phyloP scores from a whole-genome alignment of 1,284 basidiomycete species.

The Lignosus rhinocerotis region DNA sequence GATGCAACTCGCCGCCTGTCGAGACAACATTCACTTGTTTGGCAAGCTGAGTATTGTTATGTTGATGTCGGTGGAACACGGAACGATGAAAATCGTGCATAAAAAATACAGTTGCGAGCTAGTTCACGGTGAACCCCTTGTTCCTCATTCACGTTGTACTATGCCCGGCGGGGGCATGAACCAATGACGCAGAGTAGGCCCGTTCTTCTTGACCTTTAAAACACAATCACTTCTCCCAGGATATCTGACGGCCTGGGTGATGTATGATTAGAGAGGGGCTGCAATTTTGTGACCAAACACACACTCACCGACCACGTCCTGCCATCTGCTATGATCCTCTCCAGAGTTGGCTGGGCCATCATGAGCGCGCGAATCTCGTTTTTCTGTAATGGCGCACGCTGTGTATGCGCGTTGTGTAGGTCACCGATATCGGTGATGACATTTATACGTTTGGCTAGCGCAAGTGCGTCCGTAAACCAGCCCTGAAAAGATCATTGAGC shows the following conservation, averaged over 20 bases:
- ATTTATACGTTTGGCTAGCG: conserved; percentile 41
- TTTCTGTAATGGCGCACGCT: conserved; percentile 40
- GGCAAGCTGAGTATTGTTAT: too few relatives aligned
- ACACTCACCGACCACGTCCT: conserved; percentile 58
- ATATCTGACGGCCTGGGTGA: conserved; percentile 15
- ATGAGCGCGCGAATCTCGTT: conserved; percentile 47
- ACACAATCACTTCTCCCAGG: conserved; percentile 10
- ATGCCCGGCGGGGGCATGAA: conserved; percentile 27
- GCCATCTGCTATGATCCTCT: conserved; percentile 51
- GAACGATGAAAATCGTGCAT: too few relatives aligned
- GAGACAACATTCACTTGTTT: too few relatives aligned
- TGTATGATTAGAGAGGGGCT: neutral
- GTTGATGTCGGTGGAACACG: too few relatives aligned
- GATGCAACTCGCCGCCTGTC: too few relatives aligned
- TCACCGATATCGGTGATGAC: conserved; percentile 51
- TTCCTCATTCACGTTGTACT: neutral
- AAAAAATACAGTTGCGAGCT: too few relatives aligned
- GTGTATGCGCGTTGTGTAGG: conserved; percentile 44
- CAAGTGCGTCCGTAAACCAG: conserved; percentile 35
- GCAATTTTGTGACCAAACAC: neutral
- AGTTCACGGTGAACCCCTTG: neutral
- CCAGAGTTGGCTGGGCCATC: conserved; percentile 40
- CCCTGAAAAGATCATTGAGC: conserved; percentile 17
- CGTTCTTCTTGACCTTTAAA: conserved; percentile 25
- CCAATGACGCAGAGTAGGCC: conserved; percentile 26